Conservation (phyloP, 768 basidiomycete genomes). For the Boletus tylopilopsis region DNA sequence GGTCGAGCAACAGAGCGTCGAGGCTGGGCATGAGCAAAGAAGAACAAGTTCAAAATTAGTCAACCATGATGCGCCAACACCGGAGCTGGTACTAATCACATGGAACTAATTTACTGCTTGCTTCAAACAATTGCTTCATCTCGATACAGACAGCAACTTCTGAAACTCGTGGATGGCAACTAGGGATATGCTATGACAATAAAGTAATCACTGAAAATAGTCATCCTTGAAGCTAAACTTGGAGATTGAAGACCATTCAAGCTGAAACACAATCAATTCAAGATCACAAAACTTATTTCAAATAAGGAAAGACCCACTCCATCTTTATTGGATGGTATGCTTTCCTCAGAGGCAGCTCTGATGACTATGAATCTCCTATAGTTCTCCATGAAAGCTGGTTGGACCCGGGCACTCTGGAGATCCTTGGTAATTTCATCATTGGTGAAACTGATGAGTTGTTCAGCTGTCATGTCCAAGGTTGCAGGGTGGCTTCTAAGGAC, state of each 20-base stretch:
- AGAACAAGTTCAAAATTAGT: neutral
- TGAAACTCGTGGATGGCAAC: neutral
- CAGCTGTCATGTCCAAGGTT: conserved; percentile 33
- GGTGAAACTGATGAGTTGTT: conserved; percentile 36
- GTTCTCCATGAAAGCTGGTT: conserved; percentile 56
- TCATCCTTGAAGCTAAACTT: conserved; percentile 61
- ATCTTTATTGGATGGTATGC: conserved; percentile 27
- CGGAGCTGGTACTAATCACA: conserved; percentile 24
- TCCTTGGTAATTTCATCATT: conserved; percentile 47
- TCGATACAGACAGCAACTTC: too few species aligned
- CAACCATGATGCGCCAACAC: neutral
- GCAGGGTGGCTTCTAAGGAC: conserved; percentile 17
- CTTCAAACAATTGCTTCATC: too few species aligned
- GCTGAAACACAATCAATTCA: conserved; percentile 33
- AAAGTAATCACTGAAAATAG: conserved; percentile 31
- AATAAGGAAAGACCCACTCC: conserved; percentile 40
- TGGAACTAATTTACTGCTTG: conserved; percentile 13
- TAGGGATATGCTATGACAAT: neutral
- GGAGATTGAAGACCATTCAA: conserved; percentile 49
- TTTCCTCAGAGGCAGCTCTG: conserved; percentile 33
- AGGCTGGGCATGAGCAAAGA: conserved; percentile 24
- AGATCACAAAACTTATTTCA: neutral
- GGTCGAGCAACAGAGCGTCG: conserved; percentile 41
- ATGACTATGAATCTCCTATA: conserved; percentile 69
- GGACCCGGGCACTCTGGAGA: conserved; percentile 51